Percentiles rank a stretch among this genome's conserved stretches.
Conservation (phyloP, 1,284 basidiomycete genomes). For the Vanrija sp. region DNA sequence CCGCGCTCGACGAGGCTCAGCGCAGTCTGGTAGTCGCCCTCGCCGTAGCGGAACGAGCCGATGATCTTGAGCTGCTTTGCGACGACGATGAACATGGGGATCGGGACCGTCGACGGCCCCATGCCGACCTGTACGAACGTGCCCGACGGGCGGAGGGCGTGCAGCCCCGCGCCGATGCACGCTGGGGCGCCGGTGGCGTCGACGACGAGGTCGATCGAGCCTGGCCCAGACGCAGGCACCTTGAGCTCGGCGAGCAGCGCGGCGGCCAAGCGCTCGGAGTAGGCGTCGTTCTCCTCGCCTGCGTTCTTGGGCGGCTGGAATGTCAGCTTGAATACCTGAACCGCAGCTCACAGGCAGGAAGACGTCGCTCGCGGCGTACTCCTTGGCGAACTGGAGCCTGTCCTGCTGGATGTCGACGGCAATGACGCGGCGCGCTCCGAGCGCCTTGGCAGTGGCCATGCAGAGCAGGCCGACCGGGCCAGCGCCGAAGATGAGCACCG, state of each 20-base stretch:
- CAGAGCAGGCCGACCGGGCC: slow-evolving; percentile 83
- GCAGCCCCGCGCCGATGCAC: slow-evolving; percentile 58
- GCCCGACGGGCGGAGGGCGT: slow-evolving; percentile 62
- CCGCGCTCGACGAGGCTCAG: slow-evolving; percentile 55
- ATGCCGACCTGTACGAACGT: slow-evolving; percentile 49
- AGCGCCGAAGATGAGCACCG: slow-evolving; percentile 72
- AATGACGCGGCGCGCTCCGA: slow-evolving; percentile 75
- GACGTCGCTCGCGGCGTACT: slow-evolving; percentile 76
- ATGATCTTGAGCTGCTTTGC: slow-evolving; percentile 44
- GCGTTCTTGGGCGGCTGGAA: slow-evolving; percentile 53
- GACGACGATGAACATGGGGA: slow-evolving; percentile 45
- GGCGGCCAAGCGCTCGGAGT: slow-evolving; percentile 55
- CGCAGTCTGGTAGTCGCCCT: slow-evolving; percentile 52
- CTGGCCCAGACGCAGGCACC: slow-evolving; percentile 50
- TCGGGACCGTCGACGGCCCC: slow-evolving; percentile 36
- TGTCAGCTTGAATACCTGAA: not conserved
- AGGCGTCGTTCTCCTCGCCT: slow-evolving; percentile 64
- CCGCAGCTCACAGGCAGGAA: slow-evolving; percentile 58
- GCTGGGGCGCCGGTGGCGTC: slow-evolving; percentile 60
- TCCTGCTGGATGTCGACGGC: slow-evolving; percentile 75
- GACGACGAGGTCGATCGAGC: slow-evolving; percentile 57
- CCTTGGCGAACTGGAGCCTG: slow-evolving; percentile 83
- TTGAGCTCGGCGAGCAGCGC: slow-evolving; percentile 50
- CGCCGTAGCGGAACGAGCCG: slow-evolving; percentile 49
- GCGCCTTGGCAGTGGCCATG: slow-evolving; percentile 87